A percentile compares a stretch with the other conserved stretches of the same genome.
Evolutionary conservation across 257 asterid species (phyloP).

Genomic region (Solanum paucissectum): DNA sequence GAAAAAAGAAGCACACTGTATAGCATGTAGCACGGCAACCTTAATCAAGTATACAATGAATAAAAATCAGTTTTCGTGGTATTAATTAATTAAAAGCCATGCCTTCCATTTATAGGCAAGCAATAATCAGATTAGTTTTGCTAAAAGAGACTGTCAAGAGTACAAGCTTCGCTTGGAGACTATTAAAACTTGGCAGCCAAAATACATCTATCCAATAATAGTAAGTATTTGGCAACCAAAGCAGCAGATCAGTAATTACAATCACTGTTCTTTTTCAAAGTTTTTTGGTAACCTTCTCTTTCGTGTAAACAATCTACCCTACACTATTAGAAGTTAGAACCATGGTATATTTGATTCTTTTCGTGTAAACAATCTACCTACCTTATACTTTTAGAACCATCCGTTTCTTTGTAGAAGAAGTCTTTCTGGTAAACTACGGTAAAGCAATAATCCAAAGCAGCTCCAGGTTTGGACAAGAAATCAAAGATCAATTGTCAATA

Average conservation of each 20-base stretch:
- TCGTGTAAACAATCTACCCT: neutral
- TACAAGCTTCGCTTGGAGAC: neutral
- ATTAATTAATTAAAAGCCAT: neutral
- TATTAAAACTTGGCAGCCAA: neutral
- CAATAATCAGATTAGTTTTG: neutral
- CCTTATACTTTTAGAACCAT: no score
- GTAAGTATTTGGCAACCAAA: neutral
- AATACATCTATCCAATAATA: neutral
- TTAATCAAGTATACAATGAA: neutral
- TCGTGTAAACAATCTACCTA: neutral
- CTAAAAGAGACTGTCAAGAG: neutral
- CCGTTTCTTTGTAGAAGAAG: no score
- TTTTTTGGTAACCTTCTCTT: neutral
- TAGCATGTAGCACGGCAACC: neutral
- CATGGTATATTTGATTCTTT: no score
- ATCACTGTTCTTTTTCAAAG: neutral
- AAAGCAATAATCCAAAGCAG: neutral
- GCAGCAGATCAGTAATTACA: neutral
- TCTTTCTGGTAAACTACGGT: neutral
- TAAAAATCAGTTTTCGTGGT: neutral
- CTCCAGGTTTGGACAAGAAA: neutral
- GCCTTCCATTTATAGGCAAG: neutral
- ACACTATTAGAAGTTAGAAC: neutral
- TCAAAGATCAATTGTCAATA: neutral
- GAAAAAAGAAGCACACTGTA: neutral